Evolutionary conservation across 1,139 yeast species (phyloP).

Genomic region (Sugiyamaella grinbergsii): DNA sequence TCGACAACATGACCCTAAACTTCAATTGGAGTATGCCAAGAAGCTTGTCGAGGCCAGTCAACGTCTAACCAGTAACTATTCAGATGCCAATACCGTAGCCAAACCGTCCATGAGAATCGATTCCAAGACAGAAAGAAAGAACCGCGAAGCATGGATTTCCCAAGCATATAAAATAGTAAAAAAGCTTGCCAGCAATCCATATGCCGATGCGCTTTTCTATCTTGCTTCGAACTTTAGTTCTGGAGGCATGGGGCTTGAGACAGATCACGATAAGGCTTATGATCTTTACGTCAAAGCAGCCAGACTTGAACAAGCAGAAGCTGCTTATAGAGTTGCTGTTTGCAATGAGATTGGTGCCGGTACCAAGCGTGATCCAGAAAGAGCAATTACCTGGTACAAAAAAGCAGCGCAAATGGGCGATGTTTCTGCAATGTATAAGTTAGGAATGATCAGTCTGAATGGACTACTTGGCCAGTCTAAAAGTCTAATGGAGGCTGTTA

Average conservation of each 20-base stretch:
- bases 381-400: constrained; percentile 56
- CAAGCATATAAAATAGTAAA: constrained; percentile 62
- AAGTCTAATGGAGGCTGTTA: constrained; percentile 52
- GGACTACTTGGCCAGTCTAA: constrained; percentile 51
- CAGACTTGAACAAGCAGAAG: constrained; percentile 55
- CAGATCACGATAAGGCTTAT: constrained; percentile 61
- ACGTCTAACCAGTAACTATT: constrained; percentile 36
- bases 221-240: constrained; percentile 65
- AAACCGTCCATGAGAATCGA: constrained; percentile 37
- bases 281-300: constrained; percentile 62
- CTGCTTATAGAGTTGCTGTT: constrained; percentile 67
- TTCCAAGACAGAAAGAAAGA: constrained; percentile 50
- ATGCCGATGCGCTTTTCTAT: constrained; percentile 56
- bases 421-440: constrained; percentile 64
- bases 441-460: constrained; percentile 62
- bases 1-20: constrained; percentile 38
- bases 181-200: constrained; percentile 48
- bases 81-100: constrained; percentile 39
- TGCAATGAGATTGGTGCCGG: constrained; percentile 72
- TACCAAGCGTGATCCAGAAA: constrained; percentile 46
- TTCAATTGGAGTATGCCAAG: constrained; percentile 45
- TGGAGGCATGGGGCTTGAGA: constrained; percentile 54
- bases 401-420: constrained; percentile 61
- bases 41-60: constrained; percentile 42
- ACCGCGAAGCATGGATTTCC: constrained; percentile 55